Evolutionary conservation across 2,329 filamentous ascomycete genomes (phyloP).

Genomic region (Diaporthe aspalathi): DNA sequence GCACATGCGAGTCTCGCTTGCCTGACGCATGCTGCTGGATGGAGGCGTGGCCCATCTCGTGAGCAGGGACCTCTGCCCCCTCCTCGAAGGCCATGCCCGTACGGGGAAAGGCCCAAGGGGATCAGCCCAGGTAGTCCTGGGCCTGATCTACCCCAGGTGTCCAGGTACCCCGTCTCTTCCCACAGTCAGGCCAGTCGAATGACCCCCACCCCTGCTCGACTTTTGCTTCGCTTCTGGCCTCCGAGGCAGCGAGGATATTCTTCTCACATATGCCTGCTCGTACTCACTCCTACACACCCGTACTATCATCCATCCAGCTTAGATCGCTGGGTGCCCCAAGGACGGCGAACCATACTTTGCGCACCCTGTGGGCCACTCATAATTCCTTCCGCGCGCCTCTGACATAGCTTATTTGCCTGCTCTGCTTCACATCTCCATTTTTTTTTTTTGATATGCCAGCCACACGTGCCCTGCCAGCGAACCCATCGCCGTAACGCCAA

Average conservation of each 20-base stretch:
- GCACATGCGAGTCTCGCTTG: slow-evolving; percentile 28
- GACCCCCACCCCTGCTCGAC: slow-evolving; percentile 13
- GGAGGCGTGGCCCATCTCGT: slow-evolving; percentile 31
- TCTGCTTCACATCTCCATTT: slow-evolving; percentile 31
- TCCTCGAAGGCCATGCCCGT: slow-evolving; percentile 2
- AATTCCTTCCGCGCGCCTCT: slow-evolving; percentile 32
- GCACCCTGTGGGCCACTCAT: slow-evolving; percentile 29
- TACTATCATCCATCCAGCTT: slow-evolving; percentile 34
- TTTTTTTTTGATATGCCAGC: slow-evolving; percentile 22
- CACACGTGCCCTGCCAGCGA: slow-evolving; percentile 3
- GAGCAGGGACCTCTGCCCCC: slow-evolving; percentile 33
- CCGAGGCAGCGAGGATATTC: slow-evolving; percentile 1
- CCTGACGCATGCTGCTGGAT: slow-evolving; percentile 13
- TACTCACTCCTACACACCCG: slow-evolving; percentile 28
- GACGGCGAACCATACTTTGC: slow-evolving; percentile 34
- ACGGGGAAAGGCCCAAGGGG: slow-evolving; percentile 23
- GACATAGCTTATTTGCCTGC: slow-evolving; percentile 32
- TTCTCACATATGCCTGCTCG: slow-evolving; percentile 21
- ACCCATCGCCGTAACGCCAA: slow-evolving; percentile 26
- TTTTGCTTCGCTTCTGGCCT: slow-evolving; percentile 12
- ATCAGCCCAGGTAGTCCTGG: slow-evolving; percentile 32
- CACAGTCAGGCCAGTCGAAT: background rate
- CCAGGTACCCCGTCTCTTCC: slow-evolving; percentile 2
- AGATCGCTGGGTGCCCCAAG: slow-evolving; percentile 29
- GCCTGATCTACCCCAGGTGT: slow-evolving; percentile 33